Percentiles rank a stretch among this genome's conserved stretches.
phyloP scores from a whole-genome alignment of 345 rosid genomes.

The Luvunga scandens region DNA sequence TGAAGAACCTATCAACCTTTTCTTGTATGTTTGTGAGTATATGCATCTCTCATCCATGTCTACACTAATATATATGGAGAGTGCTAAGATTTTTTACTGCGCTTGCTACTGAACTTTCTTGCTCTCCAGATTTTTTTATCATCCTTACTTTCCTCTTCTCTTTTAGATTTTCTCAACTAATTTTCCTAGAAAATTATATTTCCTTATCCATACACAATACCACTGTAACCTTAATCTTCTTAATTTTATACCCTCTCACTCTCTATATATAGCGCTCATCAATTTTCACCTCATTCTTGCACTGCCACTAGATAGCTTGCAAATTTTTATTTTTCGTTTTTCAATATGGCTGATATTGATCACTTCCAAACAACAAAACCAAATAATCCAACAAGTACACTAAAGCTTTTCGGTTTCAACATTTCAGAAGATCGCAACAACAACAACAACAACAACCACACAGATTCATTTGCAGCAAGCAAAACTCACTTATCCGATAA shows the following conservation, averaged over 20 bases:
- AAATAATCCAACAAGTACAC: slow-evolving; percentile 23
- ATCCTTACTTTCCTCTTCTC: slow-evolving; percentile 15
- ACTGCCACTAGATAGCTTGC: background rate
- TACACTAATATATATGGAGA: background rate
- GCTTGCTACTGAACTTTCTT: background rate
- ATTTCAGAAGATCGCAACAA: slow-evolving; percentile 33
- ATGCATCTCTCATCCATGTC: background rate
- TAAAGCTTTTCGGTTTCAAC: slow-evolving; percentile 68
- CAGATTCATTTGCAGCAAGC: background rate
- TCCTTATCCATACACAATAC: background rate
- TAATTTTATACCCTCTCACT: background rate
- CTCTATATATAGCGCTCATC: slow-evolving; percentile 11
- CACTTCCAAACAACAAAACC: slow-evolving; percentile 6
- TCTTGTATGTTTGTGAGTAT: slow-evolving; percentile 2
- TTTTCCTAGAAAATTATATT: slow-evolving; percentile 4
- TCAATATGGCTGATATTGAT: slow-evolving; percentile 35
- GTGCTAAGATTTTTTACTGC: background rate
- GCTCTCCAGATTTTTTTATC: slow-evolving; percentile 28
- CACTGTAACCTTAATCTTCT: background rate
- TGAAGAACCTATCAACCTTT: background rate
- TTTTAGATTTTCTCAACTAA: slow-evolving; percentile 36
- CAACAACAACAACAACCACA: background rate
- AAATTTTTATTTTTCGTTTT: background rate
- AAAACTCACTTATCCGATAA: slow-evolving; percentile 16
- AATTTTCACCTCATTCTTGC: background rate